These are phyloP conservation scores for Debaryomyces nepalensis DNA, from an alignment of 1,139 yeast genomes.

Conservation along the genomic window DNA sequence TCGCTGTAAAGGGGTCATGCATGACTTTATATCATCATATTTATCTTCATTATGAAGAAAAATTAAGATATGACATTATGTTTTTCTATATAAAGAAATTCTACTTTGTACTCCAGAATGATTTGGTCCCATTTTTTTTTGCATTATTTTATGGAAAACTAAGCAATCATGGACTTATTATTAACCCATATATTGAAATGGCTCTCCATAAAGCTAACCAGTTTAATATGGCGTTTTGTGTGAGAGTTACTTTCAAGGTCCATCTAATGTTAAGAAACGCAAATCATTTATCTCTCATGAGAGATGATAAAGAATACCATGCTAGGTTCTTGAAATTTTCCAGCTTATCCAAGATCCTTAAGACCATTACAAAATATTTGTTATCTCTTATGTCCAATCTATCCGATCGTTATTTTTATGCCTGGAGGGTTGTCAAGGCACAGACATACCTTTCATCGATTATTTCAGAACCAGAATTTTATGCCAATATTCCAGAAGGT, in stretches of 20 bases:
- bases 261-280: constrained; percentile 20
- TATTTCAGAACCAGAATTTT: neutral
- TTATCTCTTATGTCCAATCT: constrained; percentile 15
- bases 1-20: constrained; percentile 24
- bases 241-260: constrained; percentile 27
- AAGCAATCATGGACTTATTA: constrained; percentile 27
- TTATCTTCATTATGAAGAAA: constrained; percentile 34
- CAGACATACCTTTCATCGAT: constrained; percentile 3
- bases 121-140: constrained; percentile 33
- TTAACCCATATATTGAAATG: constrained; percentile 32
- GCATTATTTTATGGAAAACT: constrained; percentile 30
- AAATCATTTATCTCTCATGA: constrained; percentile 19
- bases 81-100: constrained; percentile 35
- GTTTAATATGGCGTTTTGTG: constrained; percentile 28
- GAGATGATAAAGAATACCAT: constrained; percentile 19
- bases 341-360: constrained; percentile 15
- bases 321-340: constrained; percentile 16
- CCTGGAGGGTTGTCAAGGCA: constrained; percentile 2
- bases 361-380: constrained; percentile 17
- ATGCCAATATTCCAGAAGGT: neutral
- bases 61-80: constrained; percentile 22
- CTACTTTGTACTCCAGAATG: constrained; percentile 25
- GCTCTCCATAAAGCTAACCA: constrained; percentile 32
- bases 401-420: constrained; percentile 4
- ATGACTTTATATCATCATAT: constrained; percentile 36